Base-by-base conservation (phyloP, 768 basidiomycete genomes). In the Serendipita indica region DNA sequence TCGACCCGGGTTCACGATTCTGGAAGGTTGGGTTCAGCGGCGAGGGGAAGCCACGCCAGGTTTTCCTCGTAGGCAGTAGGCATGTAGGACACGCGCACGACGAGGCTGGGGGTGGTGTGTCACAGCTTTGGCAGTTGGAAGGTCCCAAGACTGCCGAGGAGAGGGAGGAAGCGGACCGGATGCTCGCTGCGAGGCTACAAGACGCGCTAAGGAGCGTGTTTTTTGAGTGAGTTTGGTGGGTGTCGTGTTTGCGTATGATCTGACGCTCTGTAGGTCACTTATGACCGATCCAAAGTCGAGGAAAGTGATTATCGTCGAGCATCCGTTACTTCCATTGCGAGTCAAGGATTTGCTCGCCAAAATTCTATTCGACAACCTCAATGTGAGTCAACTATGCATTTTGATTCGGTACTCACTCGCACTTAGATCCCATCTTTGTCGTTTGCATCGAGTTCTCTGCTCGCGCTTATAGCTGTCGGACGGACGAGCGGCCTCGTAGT, bases 11-110 rank as follows among this genome's bases (percentile, higher is more conserved):
- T 18, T 91, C 89, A 45, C 77, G 84, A 57, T 78, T 92, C 61
- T 98, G 94, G 93, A 96, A 93, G 72, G 89, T 93, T 10, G 96
- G 96, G 1, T 98, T 97, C 73, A 93, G 91, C 65, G 94, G 94
- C 13, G 96, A 99, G 73, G 83, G 91, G 3, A 77, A 82, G 60
- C 92, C 96, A 6, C 72, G 96, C 64, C 86, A 90, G 59, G 83
- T 92, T n/a, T 87, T 94, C 68, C 79, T 77, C 64, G 76, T 81
- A 0, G 75, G 75, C 13, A n/a, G n/a, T n/a, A n/a, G n/a, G n/a
- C n/a, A n/a, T n/a, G n/a, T n/a, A n/a, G n/a, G n/a, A n/a, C n/a
- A n/a, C n/a, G 67, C 71, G 13, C 65, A 71, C 30, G 70, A 66
- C 12, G 74, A 3, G 64, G 69, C 39, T 67, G 79, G 0, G 65